These are phyloP conservation scores for Orbilia brochopaga DNA, from an alignment of 2,329 filamentous ascomycete genomes.

Conservation along the genomic window DNA sequence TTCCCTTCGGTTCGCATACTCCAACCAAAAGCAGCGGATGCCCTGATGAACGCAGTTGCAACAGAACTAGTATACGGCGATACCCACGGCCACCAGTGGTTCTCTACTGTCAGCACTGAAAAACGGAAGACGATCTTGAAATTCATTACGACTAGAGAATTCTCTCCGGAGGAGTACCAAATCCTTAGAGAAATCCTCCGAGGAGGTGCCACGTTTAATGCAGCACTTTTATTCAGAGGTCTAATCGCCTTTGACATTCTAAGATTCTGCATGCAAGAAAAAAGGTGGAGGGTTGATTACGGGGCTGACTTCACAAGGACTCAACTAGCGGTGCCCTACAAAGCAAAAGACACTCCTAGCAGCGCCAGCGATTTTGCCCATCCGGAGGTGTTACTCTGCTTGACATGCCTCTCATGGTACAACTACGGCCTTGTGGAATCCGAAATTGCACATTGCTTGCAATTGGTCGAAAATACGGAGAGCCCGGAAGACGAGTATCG, in stretches of 20 bases:
- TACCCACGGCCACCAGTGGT: conserved; percentile 56
- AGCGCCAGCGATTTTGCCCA: conserved; percentile 68
- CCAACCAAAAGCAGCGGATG: conserved; percentile 54
- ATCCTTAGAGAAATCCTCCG: conserved; percentile 57
- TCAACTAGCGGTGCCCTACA: conserved; percentile 66
- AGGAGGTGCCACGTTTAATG: conserved; percentile 54
- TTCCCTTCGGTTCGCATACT: conserved; percentile 65
- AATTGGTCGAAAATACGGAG: conserved; percentile 62
- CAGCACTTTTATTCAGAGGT: conserved; percentile 64
- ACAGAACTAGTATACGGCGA: conserved; percentile 58
- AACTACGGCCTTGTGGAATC: conserved; percentile 64
- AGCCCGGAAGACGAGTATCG: conserved; percentile 64
- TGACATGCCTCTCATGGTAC: conserved; percentile 67
- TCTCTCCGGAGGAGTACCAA: conserved; percentile 56
- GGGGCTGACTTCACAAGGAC: conserved; percentile 62
- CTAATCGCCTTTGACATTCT: conserved; percentile 66
- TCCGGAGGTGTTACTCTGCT: conserved; percentile 65
- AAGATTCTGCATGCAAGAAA: conserved; percentile 63
- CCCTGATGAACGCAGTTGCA: conserved; percentile 58
- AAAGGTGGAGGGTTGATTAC: conserved; percentile 71
- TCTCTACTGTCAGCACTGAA: conserved; percentile 60
- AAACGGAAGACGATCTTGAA: conserved; percentile 57
- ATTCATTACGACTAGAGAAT: conserved; percentile 60
- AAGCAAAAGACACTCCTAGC: conserved; percentile 66
- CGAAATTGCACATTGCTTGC: conserved; percentile 62